Evolutionary conservation across 1,139 yeast genomes (phyloP).

Genomic region (Geotrichum fermentans): DNA sequence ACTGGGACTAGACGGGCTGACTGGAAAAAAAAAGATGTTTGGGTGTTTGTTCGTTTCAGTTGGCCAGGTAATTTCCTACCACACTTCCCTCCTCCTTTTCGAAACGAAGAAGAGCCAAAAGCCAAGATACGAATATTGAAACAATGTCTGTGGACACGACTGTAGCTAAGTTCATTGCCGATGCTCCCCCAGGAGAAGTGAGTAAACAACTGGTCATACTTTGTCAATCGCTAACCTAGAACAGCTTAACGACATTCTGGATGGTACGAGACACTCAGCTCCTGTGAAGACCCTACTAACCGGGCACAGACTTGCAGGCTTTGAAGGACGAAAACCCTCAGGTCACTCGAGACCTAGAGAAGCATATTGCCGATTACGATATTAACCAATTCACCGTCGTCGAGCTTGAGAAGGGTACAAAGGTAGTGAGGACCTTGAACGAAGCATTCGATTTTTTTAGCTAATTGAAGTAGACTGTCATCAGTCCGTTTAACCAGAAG

Average conservation of each 20-base stretch:
- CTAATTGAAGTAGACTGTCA: constrained; percentile 32
- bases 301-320: constrained; percentile 32
- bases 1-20: too few relatives aligned
- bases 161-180: constrained; percentile 42
- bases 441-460: background rate
- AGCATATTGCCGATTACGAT: constrained; percentile 44
- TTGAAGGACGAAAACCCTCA: constrained; percentile 37
- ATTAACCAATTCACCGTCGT: constrained; percentile 42
- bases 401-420: constrained; percentile 32
- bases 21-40: too few relatives aligned
- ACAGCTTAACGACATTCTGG: constrained; percentile 28
- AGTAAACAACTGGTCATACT: constrained; percentile 17
- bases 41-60: background rate
- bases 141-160: constrained; percentile 27
- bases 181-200: constrained; percentile 54
- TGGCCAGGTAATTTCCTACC: background rate
- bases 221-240: background rate
- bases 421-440: constrained; percentile 20
- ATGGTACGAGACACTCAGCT: constrained; percentile 25
- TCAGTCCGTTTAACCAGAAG: constrained; percentile 46
- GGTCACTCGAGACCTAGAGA: constrained; percentile 30
- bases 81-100: background rate
- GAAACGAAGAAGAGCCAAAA: background rate
- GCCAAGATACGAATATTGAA: background rate
- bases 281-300: background rate